These are phyloP conservation scores for Torulaspora quercuum DNA, from an alignment of 805 yeast genomes.

Conservation along the genomic window DNA sequence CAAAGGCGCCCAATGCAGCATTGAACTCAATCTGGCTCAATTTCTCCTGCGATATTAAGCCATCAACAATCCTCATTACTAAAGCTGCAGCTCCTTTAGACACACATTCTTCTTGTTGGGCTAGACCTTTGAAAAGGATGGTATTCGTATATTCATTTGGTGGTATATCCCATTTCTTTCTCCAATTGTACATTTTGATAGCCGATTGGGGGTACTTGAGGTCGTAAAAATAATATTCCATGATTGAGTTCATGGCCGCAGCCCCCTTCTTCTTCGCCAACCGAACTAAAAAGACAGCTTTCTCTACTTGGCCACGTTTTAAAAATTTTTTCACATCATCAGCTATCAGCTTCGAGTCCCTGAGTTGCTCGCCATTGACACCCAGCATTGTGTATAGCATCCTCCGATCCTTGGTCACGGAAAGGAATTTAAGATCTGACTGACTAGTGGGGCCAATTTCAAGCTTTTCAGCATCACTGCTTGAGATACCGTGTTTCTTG, in stretches of 20 bases:
- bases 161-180: constrained; percentile 61
- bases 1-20: constrained; percentile 44
- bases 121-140: constrained; percentile 45
- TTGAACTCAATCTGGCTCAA: constrained; percentile 45
- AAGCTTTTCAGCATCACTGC: constrained; percentile 23
- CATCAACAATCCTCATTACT: constrained; percentile 35
- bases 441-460: constrained; percentile 39
- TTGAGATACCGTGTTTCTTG: constrained; percentile 18
- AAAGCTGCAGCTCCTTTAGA: constrained; percentile 37
- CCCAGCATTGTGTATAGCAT: constrained; percentile 57
- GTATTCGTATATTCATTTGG: constrained; percentile 49
- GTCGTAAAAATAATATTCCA: constrained; percentile 45
- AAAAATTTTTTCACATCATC: constrained; percentile 53
- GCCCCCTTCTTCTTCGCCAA: constrained; percentile 49
- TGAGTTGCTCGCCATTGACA: constrained; percentile 51
- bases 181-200: constrained; percentile 47
- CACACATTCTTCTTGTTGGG: constrained; percentile 34
- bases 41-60: constrained; percentile 30
- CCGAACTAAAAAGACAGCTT: constrained; percentile 52
- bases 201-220: constrained; percentile 47
- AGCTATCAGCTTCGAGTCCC: constrained; percentile 56
- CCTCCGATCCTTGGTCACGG: constrained; percentile 41
- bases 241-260: constrained; percentile 62
- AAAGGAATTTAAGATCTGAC: constrained; percentile 35
- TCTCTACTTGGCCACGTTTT: constrained; percentile 44